Evolutionary conservation across 2,329 filamentous ascomycete genomes (phyloP), one percentile per base, ranked within the genome.

Genomic region (Cytospora mali): DNA sequence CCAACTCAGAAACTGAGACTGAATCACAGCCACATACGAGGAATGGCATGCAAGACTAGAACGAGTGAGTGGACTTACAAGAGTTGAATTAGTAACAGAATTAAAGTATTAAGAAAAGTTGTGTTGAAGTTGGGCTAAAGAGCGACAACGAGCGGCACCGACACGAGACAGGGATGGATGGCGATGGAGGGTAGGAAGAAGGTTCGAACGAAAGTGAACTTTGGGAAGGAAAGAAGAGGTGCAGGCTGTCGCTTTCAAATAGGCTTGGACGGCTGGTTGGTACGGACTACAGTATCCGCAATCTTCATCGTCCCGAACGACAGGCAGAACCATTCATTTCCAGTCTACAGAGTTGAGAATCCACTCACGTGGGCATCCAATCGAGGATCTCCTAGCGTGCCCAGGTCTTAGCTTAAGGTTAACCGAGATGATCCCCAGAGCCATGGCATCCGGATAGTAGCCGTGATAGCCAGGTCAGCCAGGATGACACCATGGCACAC

Each of bases 351-450:
- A 23, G 42, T 46, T 23, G 42, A 6, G n/a, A 49, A 42, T 18
- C 58, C 58, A 28, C 50, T 49, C 35, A 25, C 48, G n/a, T 29
- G 56, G 29, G 23, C 13, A 49, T 18, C 56, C 58, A 60, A 60
- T 60, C 50, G 51, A 18, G 28, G 1, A 11, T 2, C 5, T 25
- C n/a, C 18, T 21, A 49, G 35, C 35, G 6, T 6, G 6, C 35
- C 11, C 29, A 27, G 21, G 49, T 28, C 56, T 54, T 63, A 63
- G 61, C 60, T 58, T 60, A 57, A 52, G n/a, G 29, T 63, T 65
- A 62, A 62, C 52, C 63, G 63, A 65, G 53, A 65, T 65, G 56
- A 63, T 52, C 53, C n/a, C 58, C 56, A 51, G 50, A 48, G 42
- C 27, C 27, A 57, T 60, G 52, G 35, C 59, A 60, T 11, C 42